A percentile compares a stretch with the other conserved stretches of the same genome.
These are phyloP conservation scores for Papiliotrema laurentii DNA, from an alignment of 1,284 basidiomycete genomes.

Conservation along the genomic window DNA sequence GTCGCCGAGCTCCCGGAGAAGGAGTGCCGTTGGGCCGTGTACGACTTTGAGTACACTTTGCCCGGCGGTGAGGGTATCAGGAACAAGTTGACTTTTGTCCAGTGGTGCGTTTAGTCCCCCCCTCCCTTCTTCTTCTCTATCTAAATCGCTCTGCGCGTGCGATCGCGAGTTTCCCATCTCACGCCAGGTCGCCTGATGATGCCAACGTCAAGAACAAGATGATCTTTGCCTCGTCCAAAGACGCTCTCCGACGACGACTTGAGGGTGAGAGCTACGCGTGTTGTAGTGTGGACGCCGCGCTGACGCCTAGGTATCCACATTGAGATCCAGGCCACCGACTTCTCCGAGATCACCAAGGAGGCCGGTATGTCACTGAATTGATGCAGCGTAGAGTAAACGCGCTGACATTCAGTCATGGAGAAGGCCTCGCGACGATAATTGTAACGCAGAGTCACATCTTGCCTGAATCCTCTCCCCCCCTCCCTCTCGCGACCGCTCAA, in stretches of 20 bases:
- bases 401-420: constrained; percentile 30
- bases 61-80: constrained; percentile 71
- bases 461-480: no score
- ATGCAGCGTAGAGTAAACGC: not conserved
- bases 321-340: constrained; percentile 85
- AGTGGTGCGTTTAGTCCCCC: constrained; percentile 57
- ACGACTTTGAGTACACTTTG: constrained; percentile 83
- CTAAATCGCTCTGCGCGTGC: not conserved
- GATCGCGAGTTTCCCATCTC: not conserved
- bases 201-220: constrained; percentile 91
- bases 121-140: no score
- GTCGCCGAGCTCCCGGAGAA: constrained; percentile 66
- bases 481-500: no score
- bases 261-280: constrained; percentile 25
- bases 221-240: constrained; percentile 88
- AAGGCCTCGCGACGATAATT: constrained; percentile 38
- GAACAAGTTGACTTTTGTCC: constrained; percentile 84
- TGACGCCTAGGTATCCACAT: constrained; percentile 36
- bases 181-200: constrained; percentile 74
- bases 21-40: constrained; percentile 85
- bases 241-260: constrained; percentile 70
- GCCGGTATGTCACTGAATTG: constrained; percentile 57
- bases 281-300: not conserved
- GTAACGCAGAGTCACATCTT: no score
- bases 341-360: constrained; percentile 69